Conservation (phyloP, 805 yeast genomes). For the Saccharomycopsis vini region DNA sequence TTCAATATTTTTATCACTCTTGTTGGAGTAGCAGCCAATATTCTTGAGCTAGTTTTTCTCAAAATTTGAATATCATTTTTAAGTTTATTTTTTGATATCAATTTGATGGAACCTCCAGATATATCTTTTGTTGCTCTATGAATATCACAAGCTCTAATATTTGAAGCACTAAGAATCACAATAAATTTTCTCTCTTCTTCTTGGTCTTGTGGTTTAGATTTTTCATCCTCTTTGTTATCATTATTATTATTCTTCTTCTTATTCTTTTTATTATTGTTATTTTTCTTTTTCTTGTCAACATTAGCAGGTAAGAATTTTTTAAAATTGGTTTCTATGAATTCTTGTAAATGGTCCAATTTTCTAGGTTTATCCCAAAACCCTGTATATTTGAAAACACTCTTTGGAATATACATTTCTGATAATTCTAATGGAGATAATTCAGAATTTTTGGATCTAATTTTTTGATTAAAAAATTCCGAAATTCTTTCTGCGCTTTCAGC, state of each 20-base stretch:
- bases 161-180: slow-evolving; percentile 59
- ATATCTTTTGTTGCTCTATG: slow-evolving; percentile 49
- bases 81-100: slow-evolving; percentile 67
- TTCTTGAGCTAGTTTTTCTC: slow-evolving; percentile 35
- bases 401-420: slow-evolving; percentile 48
- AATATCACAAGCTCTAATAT: slow-evolving; percentile 80
- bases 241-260: slow-evolving; percentile 16
- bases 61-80: slow-evolving; percentile 42
- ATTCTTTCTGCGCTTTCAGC: slow-evolving; percentile 48
- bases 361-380: slow-evolving; percentile 47
- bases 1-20: slow-evolving; percentile 41
- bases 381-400: slow-evolving; percentile 48
- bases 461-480: slow-evolving; percentile 56
- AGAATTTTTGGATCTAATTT: slow-evolving; percentile 50
- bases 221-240: slow-evolving; percentile 19
- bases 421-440: slow-evolving; percentile 71
- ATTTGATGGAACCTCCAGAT: slow-evolving; percentile 49
- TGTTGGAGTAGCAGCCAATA: slow-evolving; percentile 59
- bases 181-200: slow-evolving; percentile 14
- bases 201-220: slow-evolving; percentile 28
- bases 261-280: slow-evolving; percentile 7
- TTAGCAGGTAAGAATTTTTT: slow-evolving; percentile 29
- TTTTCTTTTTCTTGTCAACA: background rate
- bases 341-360: slow-evolving; percentile 43
- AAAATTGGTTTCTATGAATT: slow-evolving; percentile 46